phyloP scores from a whole-genome alignment of 805 yeast genomes.

The Kodamaea kaohsiungensis region DNA sequence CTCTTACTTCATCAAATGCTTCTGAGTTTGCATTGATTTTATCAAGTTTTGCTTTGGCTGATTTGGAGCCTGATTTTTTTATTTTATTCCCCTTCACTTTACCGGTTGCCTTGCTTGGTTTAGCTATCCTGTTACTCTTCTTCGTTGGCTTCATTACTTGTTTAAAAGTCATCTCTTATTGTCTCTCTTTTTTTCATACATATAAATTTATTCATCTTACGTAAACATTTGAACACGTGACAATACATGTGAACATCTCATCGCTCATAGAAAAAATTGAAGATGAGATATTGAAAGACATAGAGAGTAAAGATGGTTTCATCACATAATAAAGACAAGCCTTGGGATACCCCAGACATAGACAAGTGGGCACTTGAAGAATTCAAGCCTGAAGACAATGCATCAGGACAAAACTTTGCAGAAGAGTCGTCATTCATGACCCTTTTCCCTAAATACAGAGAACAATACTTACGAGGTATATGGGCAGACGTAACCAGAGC shows the following conservation, averaged over 20 bases:
- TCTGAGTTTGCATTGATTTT: slow-evolving; percentile 32
- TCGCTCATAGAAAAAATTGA: slow-evolving; percentile 1
- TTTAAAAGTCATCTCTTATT: neutral
- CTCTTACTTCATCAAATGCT: slow-evolving; percentile 23
- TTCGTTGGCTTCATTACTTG: slow-evolving; percentile 1
- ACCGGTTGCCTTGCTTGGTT: neutral
- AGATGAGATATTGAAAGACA: neutral
- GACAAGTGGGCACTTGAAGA: slow-evolving; percentile 92
- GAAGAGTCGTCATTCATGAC: slow-evolving; percentile 96
- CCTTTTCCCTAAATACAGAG: slow-evolving; percentile 94
- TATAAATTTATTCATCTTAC: no score
- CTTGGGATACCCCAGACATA: slow-evolving; percentile 95
- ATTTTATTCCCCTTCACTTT: slow-evolving; percentile 13
- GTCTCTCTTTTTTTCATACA: no score
- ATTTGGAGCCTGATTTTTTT: slow-evolving; percentile 23
- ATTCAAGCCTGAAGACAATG: slow-evolving; percentile 86
- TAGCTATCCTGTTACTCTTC: neutral
- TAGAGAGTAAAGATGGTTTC: slow-evolving; percentile 66
- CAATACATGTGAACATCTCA: neutral
- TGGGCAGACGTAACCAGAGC: slow-evolving; percentile 94
- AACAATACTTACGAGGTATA: slow-evolving; percentile 78
- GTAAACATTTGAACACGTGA: neutral
- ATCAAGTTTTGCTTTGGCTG: slow-evolving; percentile 33
- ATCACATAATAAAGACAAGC: slow-evolving; percentile 91
- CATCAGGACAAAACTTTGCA: slow-evolving; percentile 83